phyloP scores from a whole-genome alignment of 306 rosid genomes.

The Arachis stenosperma region DNA sequence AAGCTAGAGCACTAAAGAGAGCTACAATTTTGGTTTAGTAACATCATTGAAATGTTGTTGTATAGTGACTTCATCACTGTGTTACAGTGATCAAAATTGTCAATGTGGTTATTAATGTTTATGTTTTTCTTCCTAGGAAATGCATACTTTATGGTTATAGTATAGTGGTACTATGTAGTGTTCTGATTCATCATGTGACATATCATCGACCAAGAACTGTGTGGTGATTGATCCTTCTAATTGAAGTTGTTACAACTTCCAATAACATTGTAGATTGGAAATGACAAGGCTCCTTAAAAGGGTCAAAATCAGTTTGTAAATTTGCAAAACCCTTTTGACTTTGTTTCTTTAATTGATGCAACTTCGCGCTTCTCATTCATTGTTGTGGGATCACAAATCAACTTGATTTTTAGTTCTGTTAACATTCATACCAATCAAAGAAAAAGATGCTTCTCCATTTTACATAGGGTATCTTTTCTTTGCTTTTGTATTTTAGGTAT shows the following conservation, averaged over 20 bases:
- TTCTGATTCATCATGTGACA: constrained; percentile 33
- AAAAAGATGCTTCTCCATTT: too few species aligned
- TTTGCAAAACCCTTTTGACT: constrained; percentile 10
- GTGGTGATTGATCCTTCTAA: constrained; percentile 6
- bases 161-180: too few species aligned
- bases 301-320: constrained; percentile 4
- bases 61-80: constrained; percentile 13
- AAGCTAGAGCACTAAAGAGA: background rate
- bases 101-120: constrained; percentile 13
- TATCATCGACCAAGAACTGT: constrained; percentile 17
- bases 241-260: constrained; percentile 32
- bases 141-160: background rate
- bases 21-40: constrained; percentile 6
- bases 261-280: constrained; percentile 20
- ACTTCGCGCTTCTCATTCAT: background rate
- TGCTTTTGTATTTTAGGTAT: too few species aligned
- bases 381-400: background rate
- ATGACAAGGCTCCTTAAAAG: constrained; percentile 2
- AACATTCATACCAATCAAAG: background rate
- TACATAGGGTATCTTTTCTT: too few species aligned
- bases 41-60: constrained; percentile 33
- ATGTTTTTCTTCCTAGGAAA: constrained; percentile 13
- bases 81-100: constrained; percentile 22
- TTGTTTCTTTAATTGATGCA: background rate
- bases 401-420: background rate